Conservation (phyloP, 31 red algal genomes). For the Odonthalia washingtoniensis region DNA sequence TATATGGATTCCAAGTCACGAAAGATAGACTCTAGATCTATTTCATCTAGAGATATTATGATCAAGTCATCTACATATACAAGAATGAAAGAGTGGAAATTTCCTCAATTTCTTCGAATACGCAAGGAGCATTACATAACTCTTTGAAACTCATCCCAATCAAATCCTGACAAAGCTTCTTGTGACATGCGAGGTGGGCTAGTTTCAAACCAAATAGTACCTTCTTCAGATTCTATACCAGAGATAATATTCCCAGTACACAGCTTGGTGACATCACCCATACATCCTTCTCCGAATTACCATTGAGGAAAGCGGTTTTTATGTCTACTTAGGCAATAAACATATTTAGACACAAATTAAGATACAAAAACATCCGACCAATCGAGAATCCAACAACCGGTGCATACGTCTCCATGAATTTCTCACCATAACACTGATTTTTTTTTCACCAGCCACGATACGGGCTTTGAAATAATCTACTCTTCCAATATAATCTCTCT, state of each 20-base stretch:
- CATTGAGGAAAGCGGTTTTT: conserved; percentile 14
- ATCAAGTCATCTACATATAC: conserved; percentile 11
- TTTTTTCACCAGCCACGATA: conserved; percentile 37
- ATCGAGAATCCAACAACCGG: conserved; percentile 4
- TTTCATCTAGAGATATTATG: neutral
- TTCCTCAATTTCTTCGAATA: neutral
- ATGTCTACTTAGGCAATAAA: conserved; percentile 8
- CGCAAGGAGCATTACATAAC: conserved; percentile 1
- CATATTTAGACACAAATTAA: neutral
- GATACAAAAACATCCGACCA: conserved; percentile 28
- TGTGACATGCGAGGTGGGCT: conserved; percentile 1
- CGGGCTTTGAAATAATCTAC: conserved; percentile 38
- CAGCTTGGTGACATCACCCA: neutral
- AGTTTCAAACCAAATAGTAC: neutral
- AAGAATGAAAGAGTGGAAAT: conserved; percentile 3
- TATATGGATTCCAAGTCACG: neutral
- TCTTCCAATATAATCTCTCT: neutral
- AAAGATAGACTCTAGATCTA: neutral
- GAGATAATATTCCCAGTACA: neutral
- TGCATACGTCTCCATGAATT: conserved; percentile 17
- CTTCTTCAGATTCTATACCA: conserved; percentile 4
- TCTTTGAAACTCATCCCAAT: neutral
- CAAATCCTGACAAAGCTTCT: neutral
- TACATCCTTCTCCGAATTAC: neutral
- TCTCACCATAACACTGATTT: conserved; percentile 19